phyloP scores from a whole-genome alignment of 129 eudicot species.

The Centaurea solstitialis region DNA sequence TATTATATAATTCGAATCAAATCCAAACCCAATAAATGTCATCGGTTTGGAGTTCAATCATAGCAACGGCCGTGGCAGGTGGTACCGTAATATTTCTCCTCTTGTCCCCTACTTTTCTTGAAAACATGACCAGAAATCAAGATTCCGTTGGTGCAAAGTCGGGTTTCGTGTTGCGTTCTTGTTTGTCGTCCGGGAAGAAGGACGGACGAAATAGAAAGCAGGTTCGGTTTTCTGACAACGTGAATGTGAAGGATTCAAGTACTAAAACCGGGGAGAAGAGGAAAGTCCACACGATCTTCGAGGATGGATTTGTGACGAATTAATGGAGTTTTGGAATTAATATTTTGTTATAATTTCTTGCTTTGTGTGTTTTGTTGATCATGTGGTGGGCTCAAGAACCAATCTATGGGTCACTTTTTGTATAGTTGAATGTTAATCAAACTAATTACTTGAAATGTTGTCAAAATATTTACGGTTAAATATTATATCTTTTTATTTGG shows the following conservation, averaged over 20 bases:
- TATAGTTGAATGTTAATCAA: not conserved
- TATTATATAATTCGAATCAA: not conserved
- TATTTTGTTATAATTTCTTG: not conserved
- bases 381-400: not conserved
- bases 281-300: not conserved
- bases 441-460: not conserved
- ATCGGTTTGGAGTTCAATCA: slow-evolving; percentile 30
- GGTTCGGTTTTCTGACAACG: slow-evolving; percentile 50
- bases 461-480: not conserved
- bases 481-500: too few relatives aligned
- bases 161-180: slow-evolving; percentile 28
- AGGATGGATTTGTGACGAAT: not conserved
- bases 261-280: slow-evolving; percentile 32
- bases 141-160: slow-evolving; percentile 12
- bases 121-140: slow-evolving; percentile 17
- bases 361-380: not conserved
- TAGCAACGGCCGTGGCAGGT: slow-evolving; percentile 37
- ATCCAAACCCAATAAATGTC: slow-evolving; percentile 25
- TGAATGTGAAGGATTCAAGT: slow-evolving; percentile 39
- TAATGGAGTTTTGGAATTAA: not conserved
- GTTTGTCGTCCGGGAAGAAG: slow-evolving; percentile 46
- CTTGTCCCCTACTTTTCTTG: slow-evolving; percentile 13
- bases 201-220: slow-evolving; percentile 39
- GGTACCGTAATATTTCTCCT: slow-evolving; percentile 38
- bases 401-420: too few relatives aligned